A percentile compares a stretch with the other conserved stretches of the same genome.
phyloP scores from a whole-genome alignment of 2,329 filamentous ascomycete species.

The Paracorniculantispora psalliotae region DNA sequence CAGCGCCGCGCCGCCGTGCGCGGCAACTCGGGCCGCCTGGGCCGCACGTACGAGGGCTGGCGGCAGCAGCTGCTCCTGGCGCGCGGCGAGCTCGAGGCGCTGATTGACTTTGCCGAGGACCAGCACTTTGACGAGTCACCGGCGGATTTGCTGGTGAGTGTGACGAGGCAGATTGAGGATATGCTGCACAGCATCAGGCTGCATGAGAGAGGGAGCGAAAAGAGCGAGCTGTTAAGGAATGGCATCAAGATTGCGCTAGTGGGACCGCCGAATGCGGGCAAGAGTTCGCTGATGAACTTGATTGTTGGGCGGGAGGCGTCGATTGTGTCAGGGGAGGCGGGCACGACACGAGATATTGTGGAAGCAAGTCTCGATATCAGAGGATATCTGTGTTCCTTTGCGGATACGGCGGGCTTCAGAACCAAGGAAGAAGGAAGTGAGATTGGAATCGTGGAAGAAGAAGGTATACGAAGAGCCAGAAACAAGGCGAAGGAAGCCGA shows the following conservation, averaged over 20 bases:
- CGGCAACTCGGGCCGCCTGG: constrained; percentile 65
- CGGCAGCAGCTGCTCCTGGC: constrained; percentile 70
- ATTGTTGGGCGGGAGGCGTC: constrained; percentile 89
- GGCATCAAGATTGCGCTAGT: constrained; percentile 84
- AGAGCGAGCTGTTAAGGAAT: constrained; percentile 76
- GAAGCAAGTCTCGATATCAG: constrained; percentile 86
- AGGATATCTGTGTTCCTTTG: constrained; percentile 88
- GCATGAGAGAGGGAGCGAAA: constrained; percentile 72
- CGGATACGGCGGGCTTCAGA: constrained; percentile 88
- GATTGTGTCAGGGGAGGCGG: constrained; percentile 88
- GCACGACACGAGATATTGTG: constrained; percentile 89
- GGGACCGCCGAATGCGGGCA: constrained; percentile 89
- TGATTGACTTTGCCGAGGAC: constrained; percentile 97
- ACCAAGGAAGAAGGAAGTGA: constrained; percentile 27
- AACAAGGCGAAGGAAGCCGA: constrained; percentile 78
- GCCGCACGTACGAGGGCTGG: constrained; percentile 78
- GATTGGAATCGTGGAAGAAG: constrained; percentile 74
- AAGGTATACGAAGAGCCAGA: constrained; percentile 85
- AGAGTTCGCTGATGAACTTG: constrained; percentile 87
- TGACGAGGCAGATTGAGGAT: constrained; percentile 56
- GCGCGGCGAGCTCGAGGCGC: constrained; percentile 84
- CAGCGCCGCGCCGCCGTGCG: constrained; percentile 83
- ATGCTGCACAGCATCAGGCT: constrained; percentile 60
- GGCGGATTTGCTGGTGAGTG: constrained; percentile 62
- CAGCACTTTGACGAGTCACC: constrained; percentile 94